Conservation (phyloP, 2,329 filamentous ascomycete species). For the Pseudopyricularia javanii region DNA sequence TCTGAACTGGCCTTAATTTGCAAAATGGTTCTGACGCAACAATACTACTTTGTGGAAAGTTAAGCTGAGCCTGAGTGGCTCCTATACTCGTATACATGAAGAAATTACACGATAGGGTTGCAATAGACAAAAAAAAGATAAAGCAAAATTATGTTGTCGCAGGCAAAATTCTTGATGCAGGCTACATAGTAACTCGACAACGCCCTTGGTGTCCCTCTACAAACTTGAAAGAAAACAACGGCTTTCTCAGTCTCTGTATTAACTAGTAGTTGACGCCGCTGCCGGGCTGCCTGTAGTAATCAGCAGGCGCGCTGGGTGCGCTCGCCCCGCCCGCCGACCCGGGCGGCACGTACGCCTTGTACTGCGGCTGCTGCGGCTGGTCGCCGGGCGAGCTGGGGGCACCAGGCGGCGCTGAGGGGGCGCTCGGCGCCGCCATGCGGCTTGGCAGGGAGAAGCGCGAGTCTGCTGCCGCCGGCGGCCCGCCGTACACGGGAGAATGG, state of each 20-base stretch:
- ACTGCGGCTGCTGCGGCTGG: constrained; percentile 29
- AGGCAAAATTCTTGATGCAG: no score
- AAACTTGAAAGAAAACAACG: no score
- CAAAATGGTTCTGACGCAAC: no score
- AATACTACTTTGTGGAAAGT: no score
- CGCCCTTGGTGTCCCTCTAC: no score
- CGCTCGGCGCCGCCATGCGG: constrained; percentile 1
- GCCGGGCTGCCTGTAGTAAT: constrained; percentile 38
- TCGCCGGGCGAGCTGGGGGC: constrained; percentile 1
- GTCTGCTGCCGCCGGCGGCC: constrained; percentile 28
- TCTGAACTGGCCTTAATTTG: no score
- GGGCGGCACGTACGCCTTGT: constrained; percentile 47
- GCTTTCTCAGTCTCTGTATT: not conserved
- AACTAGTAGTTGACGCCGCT: constrained; percentile 9
- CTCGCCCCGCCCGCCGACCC: constrained; percentile 3
- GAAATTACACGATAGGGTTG: no score
- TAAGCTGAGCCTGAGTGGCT: no score
- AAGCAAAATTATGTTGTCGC: no score
- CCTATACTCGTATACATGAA: no score
- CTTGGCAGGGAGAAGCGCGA: constrained; percentile 32
- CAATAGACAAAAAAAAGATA: no score
- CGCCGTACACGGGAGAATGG: constrained; percentile 30
- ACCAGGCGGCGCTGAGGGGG: constrained; percentile 7
- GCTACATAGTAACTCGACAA: no score
- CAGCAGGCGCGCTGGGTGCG: constrained; percentile 34